Evolutionary conservation across 768 basidiomycete genomes (phyloP).

Genomic region (Boletus tomentosulus): DNA sequence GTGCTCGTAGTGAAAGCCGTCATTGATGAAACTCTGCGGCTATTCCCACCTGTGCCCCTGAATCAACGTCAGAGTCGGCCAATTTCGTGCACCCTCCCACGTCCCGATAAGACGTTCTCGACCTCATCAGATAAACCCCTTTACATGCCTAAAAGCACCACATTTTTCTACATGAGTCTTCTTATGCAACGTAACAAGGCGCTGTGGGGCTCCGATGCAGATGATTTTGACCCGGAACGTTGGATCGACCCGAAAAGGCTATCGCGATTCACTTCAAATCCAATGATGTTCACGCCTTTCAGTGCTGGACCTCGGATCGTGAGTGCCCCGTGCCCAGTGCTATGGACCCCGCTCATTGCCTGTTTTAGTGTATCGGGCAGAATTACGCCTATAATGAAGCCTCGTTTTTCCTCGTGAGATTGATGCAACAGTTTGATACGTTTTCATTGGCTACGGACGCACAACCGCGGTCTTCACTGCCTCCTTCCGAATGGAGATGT

Average conservation of each 20-base stretch:
- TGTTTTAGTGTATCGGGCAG: constrained; percentile 58
- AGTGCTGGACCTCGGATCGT: constrained; percentile 64
- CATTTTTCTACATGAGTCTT: constrained; percentile 56
- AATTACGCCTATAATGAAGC: constrained; percentile 77
- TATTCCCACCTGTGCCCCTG: constrained; percentile 77
- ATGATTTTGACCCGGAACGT: constrained; percentile 74
- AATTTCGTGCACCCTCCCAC: constrained; percentile 47
- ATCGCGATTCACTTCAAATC: constrained; percentile 48
- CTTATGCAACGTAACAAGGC: constrained; percentile 62
- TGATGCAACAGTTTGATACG: constrained; percentile 60
- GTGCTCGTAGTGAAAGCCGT: constrained; percentile 58
- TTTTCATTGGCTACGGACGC: constrained; percentile 58
- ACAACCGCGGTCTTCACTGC: constrained; percentile 59
- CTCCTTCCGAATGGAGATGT: constrained; percentile 52
- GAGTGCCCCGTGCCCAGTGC: constrained; percentile 17
- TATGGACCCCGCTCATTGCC: constrained; percentile 14
- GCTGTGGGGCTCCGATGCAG: constrained; percentile 73
- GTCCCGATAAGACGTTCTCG: constrained; percentile 46
- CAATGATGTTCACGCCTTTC: constrained; percentile 71
- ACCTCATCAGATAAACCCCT: constrained; percentile 36
- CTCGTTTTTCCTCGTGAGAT: constrained; percentile 64
- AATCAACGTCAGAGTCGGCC: constrained; percentile 60
- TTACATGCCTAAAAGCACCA: constrained; percentile 56
- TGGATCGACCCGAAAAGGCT: constrained; percentile 65
- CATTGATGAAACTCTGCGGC: constrained; percentile 71